A percentile compares a stretch with the other conserved stretches of the same genome.
Evolutionary conservation across 2,329 filamentous ascomycete species (phyloP).

Genomic region (Aspergillus fischeri): DNA sequence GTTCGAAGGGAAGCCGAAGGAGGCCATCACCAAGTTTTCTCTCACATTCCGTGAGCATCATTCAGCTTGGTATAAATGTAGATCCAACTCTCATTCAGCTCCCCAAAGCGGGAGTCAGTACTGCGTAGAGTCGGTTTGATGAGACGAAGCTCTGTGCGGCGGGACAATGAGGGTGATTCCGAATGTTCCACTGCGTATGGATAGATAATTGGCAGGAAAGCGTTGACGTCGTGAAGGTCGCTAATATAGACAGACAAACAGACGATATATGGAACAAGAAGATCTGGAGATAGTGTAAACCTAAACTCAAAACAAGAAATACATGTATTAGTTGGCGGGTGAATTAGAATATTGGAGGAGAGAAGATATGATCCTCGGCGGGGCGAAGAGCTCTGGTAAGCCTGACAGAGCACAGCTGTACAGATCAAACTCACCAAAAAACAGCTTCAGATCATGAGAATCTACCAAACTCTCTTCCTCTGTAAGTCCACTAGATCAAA

Average conservation of each 20-base stretch:
- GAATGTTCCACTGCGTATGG: neutral
- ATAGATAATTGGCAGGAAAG: neutral
- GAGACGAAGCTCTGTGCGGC: neutral
- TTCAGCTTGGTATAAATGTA: slow-evolving; percentile 19
- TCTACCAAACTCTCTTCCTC: neutral
- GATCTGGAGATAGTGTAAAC: neutral
- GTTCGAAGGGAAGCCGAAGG: slow-evolving; percentile 68
- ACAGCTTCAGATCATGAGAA: neutral
- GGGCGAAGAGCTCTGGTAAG: neutral
- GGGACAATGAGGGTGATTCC: neutral
- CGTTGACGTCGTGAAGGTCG: neutral
- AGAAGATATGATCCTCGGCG: neutral
- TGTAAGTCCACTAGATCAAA: neutral
- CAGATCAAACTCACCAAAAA: neutral
- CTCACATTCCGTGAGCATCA: slow-evolving; percentile 57
- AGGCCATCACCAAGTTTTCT: slow-evolving; percentile 79
- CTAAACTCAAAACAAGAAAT: neutral
- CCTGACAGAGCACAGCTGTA: neutral
- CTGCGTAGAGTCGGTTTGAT: neutral
- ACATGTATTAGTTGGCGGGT: neutral
- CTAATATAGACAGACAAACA: neutral
- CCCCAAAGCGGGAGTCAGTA: slow-evolving; percentile 6
- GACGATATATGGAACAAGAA: neutral
- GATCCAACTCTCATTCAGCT: slow-evolving; percentile 24
- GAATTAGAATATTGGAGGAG: neutral